These are phyloP conservation scores for Kwoniella newhampshirensis DNA, from an alignment of 768 basidiomycete genomes.

Conservation along the genomic window DNA sequence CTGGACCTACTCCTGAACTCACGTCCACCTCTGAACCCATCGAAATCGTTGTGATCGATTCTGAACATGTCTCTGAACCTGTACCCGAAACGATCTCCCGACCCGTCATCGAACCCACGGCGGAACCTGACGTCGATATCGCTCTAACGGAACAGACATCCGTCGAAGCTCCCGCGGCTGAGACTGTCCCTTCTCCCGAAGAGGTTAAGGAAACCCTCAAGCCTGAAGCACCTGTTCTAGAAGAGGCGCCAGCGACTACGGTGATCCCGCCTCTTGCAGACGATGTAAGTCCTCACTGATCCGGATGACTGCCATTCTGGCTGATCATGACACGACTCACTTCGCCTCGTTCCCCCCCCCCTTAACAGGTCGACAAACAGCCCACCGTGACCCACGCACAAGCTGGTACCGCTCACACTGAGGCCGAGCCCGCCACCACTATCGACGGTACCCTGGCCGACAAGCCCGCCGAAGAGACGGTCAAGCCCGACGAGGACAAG, in stretches of 20 bases:
- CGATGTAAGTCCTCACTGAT: conserved; percentile 27
- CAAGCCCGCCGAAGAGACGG: conserved; percentile 38
- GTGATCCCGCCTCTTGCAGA: conserved; percentile 24
- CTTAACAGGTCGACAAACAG: conserved; percentile 28
- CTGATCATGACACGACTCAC: conserved; percentile 1
- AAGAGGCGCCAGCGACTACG: conserved; percentile 23
- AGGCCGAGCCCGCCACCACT: conserved; percentile 39
- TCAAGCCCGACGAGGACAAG: conserved; percentile 33
- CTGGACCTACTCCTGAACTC: conserved; percentile 6
- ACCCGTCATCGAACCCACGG: conserved; percentile 1
- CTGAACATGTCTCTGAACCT: not conserved
- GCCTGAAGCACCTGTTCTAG: conserved; percentile 24
- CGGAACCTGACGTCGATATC: conserved; percentile 1
- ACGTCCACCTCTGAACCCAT: not conserved
- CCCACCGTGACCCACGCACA: conserved; percentile 47
- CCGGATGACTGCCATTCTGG: not conserved
- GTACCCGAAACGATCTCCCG: not conserved
- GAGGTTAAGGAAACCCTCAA: conserved; percentile 47
- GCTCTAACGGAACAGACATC: conserved; percentile 9
- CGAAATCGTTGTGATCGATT: not conserved
- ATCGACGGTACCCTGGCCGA: conserved; percentile 44
- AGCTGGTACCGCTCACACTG: conserved; percentile 42
- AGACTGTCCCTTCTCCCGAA: conserved; percentile 55
- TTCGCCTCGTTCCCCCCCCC: not conserved
- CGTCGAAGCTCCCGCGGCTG: conserved; percentile 53